Evolutionary conservation across 2,329 filamentous ascomycete genomes (phyloP), one percentile per base, ranked within the genome.

Genomic region (Claviceps cyperi): DNA sequence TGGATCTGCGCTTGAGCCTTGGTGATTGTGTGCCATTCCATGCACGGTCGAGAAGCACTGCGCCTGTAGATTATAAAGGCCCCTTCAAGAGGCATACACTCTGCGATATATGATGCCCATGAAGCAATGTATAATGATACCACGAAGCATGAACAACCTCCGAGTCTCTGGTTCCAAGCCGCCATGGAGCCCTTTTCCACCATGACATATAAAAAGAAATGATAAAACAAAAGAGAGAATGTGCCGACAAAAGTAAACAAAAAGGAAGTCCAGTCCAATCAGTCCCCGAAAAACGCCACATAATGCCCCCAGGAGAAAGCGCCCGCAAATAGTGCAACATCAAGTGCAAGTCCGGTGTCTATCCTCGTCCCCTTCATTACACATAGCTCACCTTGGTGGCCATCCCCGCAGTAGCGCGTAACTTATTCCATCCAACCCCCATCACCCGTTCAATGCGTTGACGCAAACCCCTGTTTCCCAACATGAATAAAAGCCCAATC

Each of bases 351-450:
- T 4, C 28, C 28, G 28, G 28, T 32, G 9, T 32, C 9, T 4
- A 11, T 32, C 9, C 28, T 32, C 9, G 11, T 4, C 28, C 28
- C 4, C 28, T 11, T 32, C 22, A 68, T 48, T 32, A 97, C 53
- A 98, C 94, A 69, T 97, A 97, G 64, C 86, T 94, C 60, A 97
- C 90, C 71, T 96, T 97, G 55, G 94, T 86, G 2, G 91, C 92
- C 91, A 97, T 97, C 1, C 90, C 90, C 4, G 91, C 83, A 0
- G 92, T 97, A 44, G 81, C 76, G 63, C 78, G 81, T 40, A 95
- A 70, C 69, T 94, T 96, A 50, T 78, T 77, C 88, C 88, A 94
- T 9, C 80, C 81, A 28, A 76, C 72, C 39, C 76, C 77, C 43
- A 94, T 62, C 38, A 89, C 71, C 50, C 81, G 75, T 62, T 81